These are phyloP conservation scores for Sedum album DNA, from an alignment of 164 flowering plant genomes.

Conservation along the genomic window DNA sequence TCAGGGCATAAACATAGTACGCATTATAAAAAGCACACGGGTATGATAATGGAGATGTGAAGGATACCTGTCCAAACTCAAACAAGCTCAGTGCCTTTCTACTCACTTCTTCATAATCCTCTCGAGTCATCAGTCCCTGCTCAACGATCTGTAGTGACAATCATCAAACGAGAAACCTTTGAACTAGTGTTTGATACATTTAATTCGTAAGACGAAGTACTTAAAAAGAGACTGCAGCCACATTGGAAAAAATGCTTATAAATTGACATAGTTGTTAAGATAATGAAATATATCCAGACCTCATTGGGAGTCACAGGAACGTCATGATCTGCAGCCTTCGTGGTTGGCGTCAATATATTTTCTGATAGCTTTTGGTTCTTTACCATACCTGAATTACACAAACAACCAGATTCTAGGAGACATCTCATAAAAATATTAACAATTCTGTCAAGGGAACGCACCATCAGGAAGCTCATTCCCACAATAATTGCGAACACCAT, in stretches of 20 bases:
- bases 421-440: background rate
- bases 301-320: constrained; percentile 84
- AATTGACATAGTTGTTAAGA: background rate
- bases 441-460: constrained; percentile 14
- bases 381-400: constrained; percentile 44
- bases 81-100: constrained; percentile 73
- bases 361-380: constrained; percentile 72
- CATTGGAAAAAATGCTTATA: background rate
- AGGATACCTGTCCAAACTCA: constrained; percentile 79
- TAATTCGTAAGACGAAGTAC: background rate
- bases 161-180: constrained; percentile 8
- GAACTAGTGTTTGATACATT: background rate
- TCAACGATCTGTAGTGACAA: constrained; percentile 49
- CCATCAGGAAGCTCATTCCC: constrained; percentile 88
- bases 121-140: constrained; percentile 75
- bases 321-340: constrained; percentile 92
- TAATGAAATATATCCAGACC: constrained; percentile 22
- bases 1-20: background rate
- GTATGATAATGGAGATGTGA: background rate
- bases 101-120: constrained; percentile 81
- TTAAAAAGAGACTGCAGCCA: background rate
- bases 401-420: constrained; percentile 9
- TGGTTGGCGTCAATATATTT: constrained; percentile 92
- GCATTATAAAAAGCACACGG: background rate
- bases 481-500: constrained; percentile 86